Evolutionary conservation across 805 yeast species (phyloP), one percentile per base, ranked within the genome.

Genomic region (Yarrowia sp.): DNA sequence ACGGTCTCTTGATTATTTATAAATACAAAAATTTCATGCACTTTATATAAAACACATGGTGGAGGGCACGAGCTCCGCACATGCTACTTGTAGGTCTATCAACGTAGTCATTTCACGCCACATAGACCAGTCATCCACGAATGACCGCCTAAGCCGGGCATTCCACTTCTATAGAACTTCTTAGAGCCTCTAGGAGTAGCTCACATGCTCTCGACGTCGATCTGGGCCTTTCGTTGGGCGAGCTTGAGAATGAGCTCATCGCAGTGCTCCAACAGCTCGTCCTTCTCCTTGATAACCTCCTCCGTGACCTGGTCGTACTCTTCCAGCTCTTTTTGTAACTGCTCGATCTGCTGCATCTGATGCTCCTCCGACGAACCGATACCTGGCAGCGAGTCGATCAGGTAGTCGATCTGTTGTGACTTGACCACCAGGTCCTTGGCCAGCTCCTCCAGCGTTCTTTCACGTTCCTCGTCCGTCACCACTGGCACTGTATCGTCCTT

Each of bases 321-420:
- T 11, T 81, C 79, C 64, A 92, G 76, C 69, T 89, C 90, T 50
- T 74, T 73, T 57, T 89, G 88, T 53, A 95, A 77, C 13, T 78
- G 79, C 60, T 81, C 83, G 15, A 93, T 89, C 66, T 82, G 81
- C 32, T 77, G 76, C 73, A 92, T 74, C 75, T 92, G 98, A 64
- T 84, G 87, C 50, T 81, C 83, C 28, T 89, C 88, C 1, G 92
- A 84, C 0, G 88, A 92, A 8, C 96, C 97, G 2, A 91, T 90
- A 11, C 98, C 98, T 0, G 99, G 99, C 47, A 93, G 78, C 2
- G 96, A 85, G 72, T 90, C 96, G 43, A 93, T 92, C 32, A 93
- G 83, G 71, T 89, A 86, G 43, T 90, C 83, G 14, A 93, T 89
- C 74, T 95, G 98, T 70, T 96, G 83, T 5, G 96, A 84, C 72